Evolutionary conservation across 495 filamentous ascomycete genomes (phyloP), one percentile per base, ranked within the genome.

Genomic region (Aspergillus haitiensis): DNA sequence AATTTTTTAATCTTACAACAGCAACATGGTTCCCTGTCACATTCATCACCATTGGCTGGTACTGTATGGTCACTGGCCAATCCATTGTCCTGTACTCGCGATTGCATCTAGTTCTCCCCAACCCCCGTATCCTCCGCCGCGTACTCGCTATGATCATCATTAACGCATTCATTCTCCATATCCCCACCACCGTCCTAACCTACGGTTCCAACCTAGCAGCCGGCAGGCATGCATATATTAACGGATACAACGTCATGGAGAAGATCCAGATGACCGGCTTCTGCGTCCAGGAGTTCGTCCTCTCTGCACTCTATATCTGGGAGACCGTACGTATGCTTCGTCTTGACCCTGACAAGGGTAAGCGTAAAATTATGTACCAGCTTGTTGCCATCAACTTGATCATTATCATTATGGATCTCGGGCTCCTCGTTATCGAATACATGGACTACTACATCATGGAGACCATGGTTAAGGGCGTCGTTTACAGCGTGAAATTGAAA

Each of bases 401-500:
- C 62, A 84, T 84, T 60, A 81, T 84, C 58, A 62, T 74, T 50
- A 72, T 86, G 74, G 79, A 88, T 59, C 52, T 86, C 21, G 73
- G 76, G 36, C 73, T 86, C 15, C 75, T 88, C 16, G 77, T 74
- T 42, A 75, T 85, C 40, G 83, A 86, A 59, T 88, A 83, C 61
- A 67, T 70, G 49, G 72, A 81, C 58, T 72, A 78, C 47, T 85
- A 85, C 56, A 78, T 81, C 61, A 77, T 86, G 65, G 79, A 87
- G 70, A 82, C 82, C 31, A 80, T 81, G 59, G 74, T 84, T 61
- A 86, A 87, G 64, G 81, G 81, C 31, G 75, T 81, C 55, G 71
- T 86, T 35, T 88, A 88, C 72, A 81, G 80, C 70, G 75, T 87
- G 70, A 88, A 88, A 68, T 73, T 88, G 33, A 87, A 87, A 66